Evolutionary conservation across 768 basidiomycete species (phyloP).

Genomic region (Termitomyces sp.): DNA sequence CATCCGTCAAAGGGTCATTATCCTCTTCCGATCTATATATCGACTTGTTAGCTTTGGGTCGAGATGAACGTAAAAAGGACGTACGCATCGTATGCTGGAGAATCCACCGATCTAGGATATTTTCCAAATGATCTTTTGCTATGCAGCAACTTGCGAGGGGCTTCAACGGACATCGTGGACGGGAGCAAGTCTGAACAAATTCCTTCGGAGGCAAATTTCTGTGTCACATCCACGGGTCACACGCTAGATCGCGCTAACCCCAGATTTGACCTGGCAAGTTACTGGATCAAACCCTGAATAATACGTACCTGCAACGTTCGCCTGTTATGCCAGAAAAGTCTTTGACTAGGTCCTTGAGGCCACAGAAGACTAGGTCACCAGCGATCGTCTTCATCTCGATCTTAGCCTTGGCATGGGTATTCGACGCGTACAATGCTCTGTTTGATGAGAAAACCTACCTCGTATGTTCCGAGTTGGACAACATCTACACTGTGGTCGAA

Average conservation of each 20-base stretch:
- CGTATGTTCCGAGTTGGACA: conserved; percentile 50
- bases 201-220: conserved; percentile 15
- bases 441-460: conserved; percentile 37
- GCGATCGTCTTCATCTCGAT: conserved; percentile 9
- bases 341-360: neutral
- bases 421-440: conserved; percentile 30
- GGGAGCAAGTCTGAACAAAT: neutral
- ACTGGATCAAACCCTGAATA: neutral
- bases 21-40: conserved; percentile 75
- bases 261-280: neutral
- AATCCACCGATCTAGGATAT: conserved; percentile 59
- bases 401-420: conserved; percentile 14
- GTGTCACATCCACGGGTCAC: conserved; percentile 13
- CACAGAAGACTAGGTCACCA: neutral
- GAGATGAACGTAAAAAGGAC: conserved; percentile 4
- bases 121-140: conserved; percentile 72
- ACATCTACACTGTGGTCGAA: conserved; percentile 72
- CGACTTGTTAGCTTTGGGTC: neutral
- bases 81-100: conserved; percentile 76
- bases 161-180: conserved; percentile 25
- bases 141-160: conserved; percentile 41
- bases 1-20: conserved; percentile 85
- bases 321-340: conserved; percentile 16
- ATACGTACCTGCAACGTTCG: conserved; percentile 5
- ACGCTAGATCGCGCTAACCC: neutral